Evolutionary conservation across 805 yeast genomes (phyloP).

Genomic region (Schwanniomyces polymorphus): DNA sequence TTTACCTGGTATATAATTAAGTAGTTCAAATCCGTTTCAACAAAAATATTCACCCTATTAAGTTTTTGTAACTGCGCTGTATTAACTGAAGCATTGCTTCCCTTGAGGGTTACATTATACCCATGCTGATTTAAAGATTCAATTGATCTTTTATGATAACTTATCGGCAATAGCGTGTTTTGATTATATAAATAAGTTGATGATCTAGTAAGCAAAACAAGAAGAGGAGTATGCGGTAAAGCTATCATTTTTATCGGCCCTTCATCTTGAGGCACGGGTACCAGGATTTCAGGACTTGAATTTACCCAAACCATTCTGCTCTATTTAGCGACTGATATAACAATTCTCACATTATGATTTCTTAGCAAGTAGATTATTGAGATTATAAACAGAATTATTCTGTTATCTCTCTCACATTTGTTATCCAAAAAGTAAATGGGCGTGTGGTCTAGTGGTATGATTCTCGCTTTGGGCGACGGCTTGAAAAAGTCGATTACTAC

Average conservation of each 20-base stretch:
- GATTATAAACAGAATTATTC: too few species aligned
- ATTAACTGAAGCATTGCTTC: constrained; percentile 36
- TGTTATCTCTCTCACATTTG: too few species aligned
- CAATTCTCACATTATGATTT: too few species aligned
- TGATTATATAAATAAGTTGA: constrained; percentile 30
- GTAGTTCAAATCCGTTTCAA: constrained; percentile 39
- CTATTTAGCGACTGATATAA: not conserved
- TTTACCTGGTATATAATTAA: constrained; percentile 43
- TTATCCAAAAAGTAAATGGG: constrained; percentile 15
- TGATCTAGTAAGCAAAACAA: constrained; percentile 28
- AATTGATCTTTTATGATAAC: constrained; percentile 44
- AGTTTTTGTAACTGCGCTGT: constrained; percentile 31
- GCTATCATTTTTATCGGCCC: constrained; percentile 19
- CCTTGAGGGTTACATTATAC: constrained; percentile 37
- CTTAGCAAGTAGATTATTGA: too few species aligned
- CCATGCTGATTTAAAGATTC: constrained; percentile 51
- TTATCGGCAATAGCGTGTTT: constrained; percentile 40
- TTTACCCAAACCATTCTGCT: constrained; percentile 36
- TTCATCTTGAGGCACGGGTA: constrained; percentile 23
- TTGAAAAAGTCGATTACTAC: constrained; percentile 9
- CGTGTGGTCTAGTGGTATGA: constrained; percentile 40
- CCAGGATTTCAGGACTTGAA: constrained; percentile 26
- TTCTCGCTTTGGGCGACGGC: constrained; percentile 33
- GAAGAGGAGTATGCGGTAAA: constrained; percentile 26
- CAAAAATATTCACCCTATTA: constrained; percentile 31